Evolutionary conservation across 2,329 filamentous ascomycete genomes (phyloP).

Genomic region (Pseudogymnoascus sp.): DNA sequence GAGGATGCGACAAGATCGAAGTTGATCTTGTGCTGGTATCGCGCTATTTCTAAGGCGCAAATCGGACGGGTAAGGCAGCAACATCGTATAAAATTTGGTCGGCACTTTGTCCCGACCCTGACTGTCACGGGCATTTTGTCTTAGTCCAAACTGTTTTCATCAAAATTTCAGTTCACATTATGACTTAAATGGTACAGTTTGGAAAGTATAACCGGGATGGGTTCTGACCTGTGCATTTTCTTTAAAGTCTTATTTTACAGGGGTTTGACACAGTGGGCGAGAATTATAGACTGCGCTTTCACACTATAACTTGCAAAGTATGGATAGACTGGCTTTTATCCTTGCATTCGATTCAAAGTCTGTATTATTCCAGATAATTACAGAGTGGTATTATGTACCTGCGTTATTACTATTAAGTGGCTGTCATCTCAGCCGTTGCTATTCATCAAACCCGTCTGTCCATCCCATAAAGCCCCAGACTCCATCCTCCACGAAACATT

Average conservation of each 20-base stretch:
- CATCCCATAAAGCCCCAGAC: not conserved
- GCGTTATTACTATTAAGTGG: constrained; percentile 4
- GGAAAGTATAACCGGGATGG: too few species aligned
- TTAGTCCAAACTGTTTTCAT: not conserved
- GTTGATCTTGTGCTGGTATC: not conserved
- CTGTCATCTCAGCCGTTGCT: not conserved
- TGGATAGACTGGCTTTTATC: not conserved
- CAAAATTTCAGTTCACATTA: not conserved
- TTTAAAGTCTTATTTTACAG: too few species aligned
- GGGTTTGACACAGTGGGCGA: too few species aligned
- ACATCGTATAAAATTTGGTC: not conserved
- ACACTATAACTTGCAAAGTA: not conserved
- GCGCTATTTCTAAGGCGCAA: not conserved
- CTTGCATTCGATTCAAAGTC: not conserved
- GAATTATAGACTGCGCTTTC: not conserved
- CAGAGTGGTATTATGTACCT: constrained; percentile 4
- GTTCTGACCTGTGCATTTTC: not conserved
- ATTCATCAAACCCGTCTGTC: not conserved
- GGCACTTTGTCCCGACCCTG: not conserved
- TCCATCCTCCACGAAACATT: not conserved
- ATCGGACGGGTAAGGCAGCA: not conserved
- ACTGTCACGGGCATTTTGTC: not conserved
- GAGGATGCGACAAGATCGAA: not conserved
- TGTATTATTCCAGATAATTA: constrained; percentile 6
- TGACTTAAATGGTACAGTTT: not conserved